Evolutionary conservation across 805 yeast species (phyloP).

Genomic region (Ogataea pignaliae): DNA sequence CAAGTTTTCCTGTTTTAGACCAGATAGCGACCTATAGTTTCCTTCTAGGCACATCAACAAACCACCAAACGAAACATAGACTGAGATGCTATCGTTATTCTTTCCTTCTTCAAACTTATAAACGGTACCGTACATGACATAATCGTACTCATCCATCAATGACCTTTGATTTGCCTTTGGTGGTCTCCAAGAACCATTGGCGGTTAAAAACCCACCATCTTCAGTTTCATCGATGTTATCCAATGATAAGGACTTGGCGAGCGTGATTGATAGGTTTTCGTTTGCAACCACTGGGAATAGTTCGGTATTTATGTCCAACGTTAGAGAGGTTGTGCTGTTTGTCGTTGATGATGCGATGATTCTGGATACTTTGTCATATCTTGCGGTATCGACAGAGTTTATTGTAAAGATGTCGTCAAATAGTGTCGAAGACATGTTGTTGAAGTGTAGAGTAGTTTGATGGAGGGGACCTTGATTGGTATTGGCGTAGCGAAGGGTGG

Average conservation of each 20-base stretch:
- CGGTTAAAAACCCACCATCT: slow-evolving; percentile 44
- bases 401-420: slow-evolving; percentile 92
- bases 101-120: slow-evolving; percentile 89
- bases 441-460: too few species aligned
- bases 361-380: slow-evolving; percentile 90
- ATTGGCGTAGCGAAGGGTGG: too few species aligned
- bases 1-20: slow-evolving; percentile 89
- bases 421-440: slow-evolving; percentile 60
- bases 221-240: slow-evolving; percentile 37
- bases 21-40: slow-evolving; percentile 81
- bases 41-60: slow-evolving; percentile 92
- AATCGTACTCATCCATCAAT: slow-evolving; percentile 94
- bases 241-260: slow-evolving; percentile 67
- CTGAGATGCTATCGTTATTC: slow-evolving; percentile 61
- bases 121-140: slow-evolving; percentile 97
- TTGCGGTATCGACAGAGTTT: slow-evolving; percentile 77
- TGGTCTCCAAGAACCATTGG: slow-evolving; percentile 70
- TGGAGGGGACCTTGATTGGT: too few species aligned
- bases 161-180: slow-evolving; percentile 81
- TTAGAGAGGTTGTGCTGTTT: slow-evolving; percentile 71
- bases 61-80: slow-evolving; percentile 95
- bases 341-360: slow-evolving; percentile 85
- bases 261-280: slow-evolving; percentile 78
- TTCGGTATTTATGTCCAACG: slow-evolving; percentile 87
- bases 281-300: slow-evolving; percentile 76